A percentile compares a stretch with the other conserved stretches of the same genome.
phyloP scores from a whole-genome alignment of 1,284 basidiomycete genomes.

The Ustilago sp. region DNA sequence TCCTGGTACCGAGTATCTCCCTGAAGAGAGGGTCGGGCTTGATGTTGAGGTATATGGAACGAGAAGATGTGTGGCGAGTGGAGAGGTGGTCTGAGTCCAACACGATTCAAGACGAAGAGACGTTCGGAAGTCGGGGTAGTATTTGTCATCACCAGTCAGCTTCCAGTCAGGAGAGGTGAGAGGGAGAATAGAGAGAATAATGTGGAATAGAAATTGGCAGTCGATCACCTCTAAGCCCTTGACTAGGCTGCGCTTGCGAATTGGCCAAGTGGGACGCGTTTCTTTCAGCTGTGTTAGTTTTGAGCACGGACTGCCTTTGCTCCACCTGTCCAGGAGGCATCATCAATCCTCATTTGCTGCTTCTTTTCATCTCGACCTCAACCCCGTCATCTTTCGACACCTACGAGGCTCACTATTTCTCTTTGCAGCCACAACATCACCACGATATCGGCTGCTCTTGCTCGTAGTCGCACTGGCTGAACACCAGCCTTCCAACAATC shows the following conservation, averaged over 20 bases:
- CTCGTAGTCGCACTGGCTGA: neutral
- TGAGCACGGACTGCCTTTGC: neutral
- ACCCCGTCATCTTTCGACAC: neutral
- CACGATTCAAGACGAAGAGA: neutral
- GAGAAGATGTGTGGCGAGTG: constrained; percentile 7
- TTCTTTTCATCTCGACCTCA: neutral
- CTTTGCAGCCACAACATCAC: neutral
- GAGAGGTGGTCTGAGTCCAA: constrained; percentile 1
- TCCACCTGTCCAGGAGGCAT: constrained; percentile 13
- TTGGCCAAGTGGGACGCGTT: constrained; percentile 12
- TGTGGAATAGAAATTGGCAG: neutral
- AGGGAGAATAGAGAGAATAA: neutral
- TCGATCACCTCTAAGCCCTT: constrained; percentile 22
- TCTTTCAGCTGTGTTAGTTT: constrained; percentile 3
- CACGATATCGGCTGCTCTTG: too few relatives aligned
- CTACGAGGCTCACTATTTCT: neutral
- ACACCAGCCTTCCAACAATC: constrained; percentile 1
- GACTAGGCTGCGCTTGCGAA: constrained; percentile 17
- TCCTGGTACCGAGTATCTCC: neutral
- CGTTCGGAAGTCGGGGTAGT: constrained; percentile 17
- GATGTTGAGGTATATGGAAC: neutral
- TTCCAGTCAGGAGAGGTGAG: neutral
- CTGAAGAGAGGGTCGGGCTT: neutral
- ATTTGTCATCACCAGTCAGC: constrained; percentile 35
- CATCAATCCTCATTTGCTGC: neutral